Conservation (phyloP, 345 rosid species). For the Firmiana major region DNA sequence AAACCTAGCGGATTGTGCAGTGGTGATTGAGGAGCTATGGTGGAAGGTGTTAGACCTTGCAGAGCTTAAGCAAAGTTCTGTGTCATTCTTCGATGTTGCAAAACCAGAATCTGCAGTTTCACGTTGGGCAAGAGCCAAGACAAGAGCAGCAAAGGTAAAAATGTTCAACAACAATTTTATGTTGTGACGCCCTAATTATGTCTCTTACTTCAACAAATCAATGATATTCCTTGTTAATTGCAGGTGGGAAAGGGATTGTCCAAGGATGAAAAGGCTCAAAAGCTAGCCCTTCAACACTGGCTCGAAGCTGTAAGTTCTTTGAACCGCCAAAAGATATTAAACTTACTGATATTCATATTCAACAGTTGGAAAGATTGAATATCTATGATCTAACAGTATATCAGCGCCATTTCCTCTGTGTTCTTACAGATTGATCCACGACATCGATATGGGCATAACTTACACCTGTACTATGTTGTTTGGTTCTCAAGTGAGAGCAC, state of each 20-base stretch:
- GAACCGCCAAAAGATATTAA: neutral
- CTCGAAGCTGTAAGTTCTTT: slow-evolving; percentile 82
- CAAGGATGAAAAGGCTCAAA: slow-evolving; percentile 84
- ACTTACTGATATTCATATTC: no score
- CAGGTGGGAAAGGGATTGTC: slow-evolving; percentile 90
- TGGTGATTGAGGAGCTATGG: slow-evolving; percentile 88
- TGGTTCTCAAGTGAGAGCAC: slow-evolving; percentile 56
- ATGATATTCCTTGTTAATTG: neutral
- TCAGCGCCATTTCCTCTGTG: neutral
- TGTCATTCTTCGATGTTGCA: slow-evolving; percentile 53
- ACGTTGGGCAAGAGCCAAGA: slow-evolving; percentile 91
- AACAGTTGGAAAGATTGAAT: no score
- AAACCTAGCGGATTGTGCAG: slow-evolving; percentile 94
- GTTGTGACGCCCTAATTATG: neutral
- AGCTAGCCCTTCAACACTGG: slow-evolving; percentile 88
- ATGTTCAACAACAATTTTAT: neutral
- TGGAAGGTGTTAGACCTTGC: slow-evolving; percentile 93
- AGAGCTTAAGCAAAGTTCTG: slow-evolving; percentile 52
- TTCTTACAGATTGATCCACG: slow-evolving; percentile 57
- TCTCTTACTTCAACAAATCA: neutral
- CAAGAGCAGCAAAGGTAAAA: slow-evolving; percentile 81
- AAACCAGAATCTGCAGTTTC: slow-evolving; percentile 81
- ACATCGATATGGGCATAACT: slow-evolving; percentile 67
- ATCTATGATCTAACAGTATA: neutral
- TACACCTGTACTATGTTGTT: slow-evolving; percentile 54